A percentile compares a stretch with the other conserved stretches of the same genome.
phyloP scores from a whole-genome alignment of 169 alveolate species.

The Pseudocohnilembus persalinus region DNA sequence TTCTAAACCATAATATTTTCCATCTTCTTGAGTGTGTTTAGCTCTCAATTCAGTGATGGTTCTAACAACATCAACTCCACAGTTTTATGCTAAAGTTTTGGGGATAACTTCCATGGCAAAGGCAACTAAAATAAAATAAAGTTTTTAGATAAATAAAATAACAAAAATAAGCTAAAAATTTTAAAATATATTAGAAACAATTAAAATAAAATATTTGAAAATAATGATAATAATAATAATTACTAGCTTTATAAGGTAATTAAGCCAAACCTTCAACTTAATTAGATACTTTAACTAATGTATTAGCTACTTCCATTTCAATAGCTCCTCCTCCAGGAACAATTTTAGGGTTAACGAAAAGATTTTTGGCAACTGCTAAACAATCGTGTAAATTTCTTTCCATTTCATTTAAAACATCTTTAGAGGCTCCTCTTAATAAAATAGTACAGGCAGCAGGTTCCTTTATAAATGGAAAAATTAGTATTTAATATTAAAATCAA shows the following conservation, averaged over 20 bases:
- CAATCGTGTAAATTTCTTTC: constrained; percentile 98
- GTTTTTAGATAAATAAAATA: background rate
- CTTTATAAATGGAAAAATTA: constrained; percentile 63
- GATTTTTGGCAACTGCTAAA: constrained; percentile 96
- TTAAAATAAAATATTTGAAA: too few species aligned
- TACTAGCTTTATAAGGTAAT: constrained; percentile 94
- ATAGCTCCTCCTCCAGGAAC: constrained; percentile 99
- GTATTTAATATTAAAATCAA: background rate
- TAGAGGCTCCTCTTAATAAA: constrained; percentile 97
- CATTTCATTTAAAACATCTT: constrained; percentile 98
- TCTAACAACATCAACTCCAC: constrained; percentile 97
- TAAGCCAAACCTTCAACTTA: constrained; percentile 89
- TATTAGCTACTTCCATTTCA: constrained; percentile 96
- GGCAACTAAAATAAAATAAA: too few species aligned
- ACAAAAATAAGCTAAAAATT: background rate
- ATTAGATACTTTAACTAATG: constrained; percentile 86
- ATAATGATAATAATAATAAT: too few species aligned
- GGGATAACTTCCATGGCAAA: constrained; percentile 98
- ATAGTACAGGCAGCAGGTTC: constrained; percentile 98
- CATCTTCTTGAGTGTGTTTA: constrained; percentile 67
- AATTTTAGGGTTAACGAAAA: constrained; percentile 94
- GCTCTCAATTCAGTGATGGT: constrained; percentile 82
- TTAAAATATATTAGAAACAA: too few species aligned
- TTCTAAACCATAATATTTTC: constrained; percentile 73
- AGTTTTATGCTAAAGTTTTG: constrained; percentile 97